Percentiles rank a stretch among this genome's conserved stretches.
Evolutionary conservation across 371 early-diverging fungal species (phyloP).

Genomic region (Mortierella sp.): DNA sequence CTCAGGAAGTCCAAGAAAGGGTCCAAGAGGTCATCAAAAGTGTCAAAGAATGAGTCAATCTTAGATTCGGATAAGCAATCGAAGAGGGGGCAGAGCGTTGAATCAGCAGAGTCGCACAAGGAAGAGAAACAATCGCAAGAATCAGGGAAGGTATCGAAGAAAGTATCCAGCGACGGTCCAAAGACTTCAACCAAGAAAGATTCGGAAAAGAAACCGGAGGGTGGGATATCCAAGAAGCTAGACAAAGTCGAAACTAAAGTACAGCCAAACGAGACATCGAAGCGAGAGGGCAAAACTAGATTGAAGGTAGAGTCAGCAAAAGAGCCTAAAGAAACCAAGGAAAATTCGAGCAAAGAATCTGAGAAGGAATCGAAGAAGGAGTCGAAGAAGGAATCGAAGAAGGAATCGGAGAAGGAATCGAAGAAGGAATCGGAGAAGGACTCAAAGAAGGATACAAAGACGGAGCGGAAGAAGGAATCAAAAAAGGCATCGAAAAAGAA

Average conservation of each 20-base stretch:
- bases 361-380: too few relatives aligned
- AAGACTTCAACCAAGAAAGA: not conserved
- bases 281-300: not conserved
- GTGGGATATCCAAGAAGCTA: not conserved
- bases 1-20: not conserved
- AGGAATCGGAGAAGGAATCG: not conserved
- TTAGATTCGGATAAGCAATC: not conserved
- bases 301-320: too few relatives aligned
- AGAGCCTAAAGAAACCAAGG: too few relatives aligned
- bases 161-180: not conserved
- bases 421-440: not conserved
- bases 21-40: not conserved
- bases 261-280: not conserved
- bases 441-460: not conserved
- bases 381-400: not conserved
- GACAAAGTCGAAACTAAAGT: not conserved
- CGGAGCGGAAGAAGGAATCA: too few relatives aligned
- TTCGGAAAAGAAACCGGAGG: not conserved
- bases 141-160: not conserved
- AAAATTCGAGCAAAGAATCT: too few relatives aligned
- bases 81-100: not conserved
- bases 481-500: too few relatives aligned
- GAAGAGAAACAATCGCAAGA: not conserved
- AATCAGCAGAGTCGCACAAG: not conserved
- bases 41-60: not conserved